phyloP scores from a whole-genome alignment of 768 basidiomycete species.

The Scleroderma bovista region DNA sequence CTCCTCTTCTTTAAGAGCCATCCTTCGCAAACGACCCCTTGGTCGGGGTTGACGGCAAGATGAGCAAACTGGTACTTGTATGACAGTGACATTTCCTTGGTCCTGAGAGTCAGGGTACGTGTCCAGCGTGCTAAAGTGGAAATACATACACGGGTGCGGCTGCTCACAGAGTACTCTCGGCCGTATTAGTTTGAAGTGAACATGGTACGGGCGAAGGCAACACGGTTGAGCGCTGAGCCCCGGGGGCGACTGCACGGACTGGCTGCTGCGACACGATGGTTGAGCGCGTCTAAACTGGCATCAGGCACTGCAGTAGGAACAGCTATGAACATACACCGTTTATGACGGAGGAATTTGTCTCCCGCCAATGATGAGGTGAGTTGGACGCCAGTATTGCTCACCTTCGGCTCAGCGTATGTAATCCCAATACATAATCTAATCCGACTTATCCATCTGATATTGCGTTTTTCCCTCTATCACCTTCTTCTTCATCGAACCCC shows the following conservation, averaged over 20 bases:
- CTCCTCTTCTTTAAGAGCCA: constrained; percentile 85
- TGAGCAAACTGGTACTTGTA: constrained; percentile 7
- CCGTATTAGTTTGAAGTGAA: constrained; percentile 1
- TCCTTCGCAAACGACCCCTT: constrained; percentile 51
- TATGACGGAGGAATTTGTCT: not conserved
- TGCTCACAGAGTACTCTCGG: not conserved
- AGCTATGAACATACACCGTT: too few species aligned
- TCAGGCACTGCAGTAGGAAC: too few species aligned
- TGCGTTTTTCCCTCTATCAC: constrained; percentile 28
- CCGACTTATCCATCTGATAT: constrained; percentile 24
- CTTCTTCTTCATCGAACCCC: constrained; percentile 29
- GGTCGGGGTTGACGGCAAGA: constrained; percentile 3
- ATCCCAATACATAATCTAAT: constrained; percentile 27
- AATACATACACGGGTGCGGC: not conserved
- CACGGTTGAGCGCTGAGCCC: too few species aligned
- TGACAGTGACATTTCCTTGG: constrained; percentile 9
- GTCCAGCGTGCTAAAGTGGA: not conserved
- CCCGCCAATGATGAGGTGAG: not conserved
- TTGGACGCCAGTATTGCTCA: not conserved
- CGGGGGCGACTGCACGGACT: not conserved
- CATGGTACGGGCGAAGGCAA: not conserved
- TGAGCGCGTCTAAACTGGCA: too few species aligned
- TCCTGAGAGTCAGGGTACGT: not conserved
- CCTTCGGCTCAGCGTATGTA: not conserved
- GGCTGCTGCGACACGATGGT: too few species aligned